Percentiles rank a stretch among this genome's conserved stretches.
Evolutionary conservation across 768 basidiomycete species (phyloP).

Genomic region (Scleroderma citrinum): DNA sequence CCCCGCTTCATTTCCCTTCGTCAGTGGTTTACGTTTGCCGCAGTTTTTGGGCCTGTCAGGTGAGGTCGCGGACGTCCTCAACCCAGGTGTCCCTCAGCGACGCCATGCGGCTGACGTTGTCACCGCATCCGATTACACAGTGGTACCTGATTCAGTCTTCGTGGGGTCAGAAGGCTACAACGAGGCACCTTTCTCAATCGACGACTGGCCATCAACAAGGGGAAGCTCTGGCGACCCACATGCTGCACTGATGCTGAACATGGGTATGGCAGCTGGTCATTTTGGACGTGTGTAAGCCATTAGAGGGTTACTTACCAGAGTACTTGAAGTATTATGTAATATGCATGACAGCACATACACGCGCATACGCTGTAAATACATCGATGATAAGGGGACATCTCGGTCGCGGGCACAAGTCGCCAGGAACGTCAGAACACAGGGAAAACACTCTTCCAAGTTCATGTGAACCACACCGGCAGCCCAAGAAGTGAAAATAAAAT

Average conservation of each 20-base stretch:
- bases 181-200: not conserved
- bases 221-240: not conserved
- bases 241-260: not conserved
- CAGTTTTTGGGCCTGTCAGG: constrained; percentile 26
- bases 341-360: not conserved
- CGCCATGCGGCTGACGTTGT: constrained; percentile 26
- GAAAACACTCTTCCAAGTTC: not conserved
- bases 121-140: constrained; percentile 7
- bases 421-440: not conserved
- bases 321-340: not conserved
- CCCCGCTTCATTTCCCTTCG: not conserved
- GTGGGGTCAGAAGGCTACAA: constrained; percentile 4
- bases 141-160: constrained; percentile 4
- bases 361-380: not conserved
- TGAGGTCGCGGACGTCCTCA: constrained; percentile 24
- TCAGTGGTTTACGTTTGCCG: not conserved
- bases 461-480: not conserved
- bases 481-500: too few relatives aligned
- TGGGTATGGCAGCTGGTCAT: not conserved
- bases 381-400: too few relatives aligned
- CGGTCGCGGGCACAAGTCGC: not conserved
- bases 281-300: not conserved
- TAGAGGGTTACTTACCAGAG: too few relatives aligned
- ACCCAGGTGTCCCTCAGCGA: constrained; percentile 20
- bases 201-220: not conserved